Evolutionary conservation across 441 rosid genomes (phyloP).

Genomic region (Biscutella laevigata): DNA sequence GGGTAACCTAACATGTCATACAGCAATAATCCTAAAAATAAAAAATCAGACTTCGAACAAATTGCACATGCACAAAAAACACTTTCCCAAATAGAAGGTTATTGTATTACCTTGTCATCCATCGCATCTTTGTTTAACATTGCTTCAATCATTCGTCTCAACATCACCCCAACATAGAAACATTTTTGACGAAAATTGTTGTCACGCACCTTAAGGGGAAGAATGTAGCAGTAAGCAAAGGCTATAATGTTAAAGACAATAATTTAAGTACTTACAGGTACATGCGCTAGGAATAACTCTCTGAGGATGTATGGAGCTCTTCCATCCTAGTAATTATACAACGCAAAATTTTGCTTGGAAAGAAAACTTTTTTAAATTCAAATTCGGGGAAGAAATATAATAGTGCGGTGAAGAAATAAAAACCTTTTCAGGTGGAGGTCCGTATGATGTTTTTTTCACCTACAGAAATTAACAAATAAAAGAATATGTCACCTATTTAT

Average conservation of each 20-base stretch:
- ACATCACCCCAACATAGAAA: slow-evolving; percentile 90
- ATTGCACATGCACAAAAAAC: neutral
- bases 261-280: slow-evolving; percentile 51
- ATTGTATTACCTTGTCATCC: slow-evolving; percentile 83
- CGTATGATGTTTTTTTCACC: slow-evolving; percentile 46
- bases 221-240: slow-evolving; percentile 18
- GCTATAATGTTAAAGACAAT: neutral
- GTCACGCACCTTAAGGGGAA: slow-evolving; percentile 40
- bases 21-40: slow-evolving; percentile 7
- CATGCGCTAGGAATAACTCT: slow-evolving; percentile 83
- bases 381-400: neutral
- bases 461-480: slow-evolving; percentile 27
- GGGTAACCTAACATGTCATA: neutral
- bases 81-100: neutral
- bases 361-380: neutral
- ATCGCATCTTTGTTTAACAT: slow-evolving; percentile 86
- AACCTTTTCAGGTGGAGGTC: slow-evolving; percentile 45
- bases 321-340: slow-evolving; percentile 44
- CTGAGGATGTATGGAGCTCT: slow-evolving; percentile 57
- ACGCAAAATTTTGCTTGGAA: neutral
- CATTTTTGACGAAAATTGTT: slow-evolving; percentile 85
- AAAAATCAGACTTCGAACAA: slow-evolving; percentile 5
- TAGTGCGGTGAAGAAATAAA: neutral
- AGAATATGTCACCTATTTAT: slow-evolving; percentile 6
- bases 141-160: slow-evolving; percentile 95